Conservation (phyloP, 345 rosid species). For the Isatis tinctoria region DNA sequence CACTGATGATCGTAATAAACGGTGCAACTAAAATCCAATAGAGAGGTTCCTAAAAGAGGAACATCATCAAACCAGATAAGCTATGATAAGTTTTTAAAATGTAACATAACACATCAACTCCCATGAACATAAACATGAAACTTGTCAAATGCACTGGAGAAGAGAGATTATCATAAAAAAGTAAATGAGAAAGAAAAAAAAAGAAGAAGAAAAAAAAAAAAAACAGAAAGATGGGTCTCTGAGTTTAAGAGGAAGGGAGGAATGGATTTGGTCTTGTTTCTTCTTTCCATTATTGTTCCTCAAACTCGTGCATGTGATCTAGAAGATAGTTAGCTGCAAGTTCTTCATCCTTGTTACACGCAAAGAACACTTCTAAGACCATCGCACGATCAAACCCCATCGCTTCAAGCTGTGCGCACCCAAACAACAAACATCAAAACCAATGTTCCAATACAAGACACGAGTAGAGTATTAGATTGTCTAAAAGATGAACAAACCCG, state of each 20-base stretch:
- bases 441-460: background rate
- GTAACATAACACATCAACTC: slow-evolving; percentile 25
- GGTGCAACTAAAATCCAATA: background rate
- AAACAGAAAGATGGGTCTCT: slow-evolving; percentile 22
- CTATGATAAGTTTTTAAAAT: slow-evolving; percentile 24
- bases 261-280: slow-evolving; percentile 13
- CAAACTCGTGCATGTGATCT: slow-evolving; percentile 89
- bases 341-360: slow-evolving; percentile 95
- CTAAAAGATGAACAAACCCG: slow-evolving; percentile 69
- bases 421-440: background rate
- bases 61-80: slow-evolving; percentile 21
- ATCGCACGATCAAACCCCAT: slow-evolving; percentile 85
- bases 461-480: too few relatives aligned
- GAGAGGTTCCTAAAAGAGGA: background rate
- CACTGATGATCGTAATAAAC: too few relatives aligned
- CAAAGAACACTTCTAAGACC: slow-evolving; percentile 80
- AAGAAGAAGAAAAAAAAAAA: background rate
- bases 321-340: slow-evolving; percentile 90
- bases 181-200: background rate
- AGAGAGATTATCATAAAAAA: slow-evolving; percentile 14
- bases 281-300: slow-evolving; percentile 50
- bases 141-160: slow-evolving; percentile 26
- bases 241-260: slow-evolving; percentile 19
- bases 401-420: slow-evolving; percentile 62
- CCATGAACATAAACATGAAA: slow-evolving; percentile 35